phyloP scores from a whole-genome alignment of 192 early-diverging fungal genomes.

The Rhizophagus clarus region DNA sequence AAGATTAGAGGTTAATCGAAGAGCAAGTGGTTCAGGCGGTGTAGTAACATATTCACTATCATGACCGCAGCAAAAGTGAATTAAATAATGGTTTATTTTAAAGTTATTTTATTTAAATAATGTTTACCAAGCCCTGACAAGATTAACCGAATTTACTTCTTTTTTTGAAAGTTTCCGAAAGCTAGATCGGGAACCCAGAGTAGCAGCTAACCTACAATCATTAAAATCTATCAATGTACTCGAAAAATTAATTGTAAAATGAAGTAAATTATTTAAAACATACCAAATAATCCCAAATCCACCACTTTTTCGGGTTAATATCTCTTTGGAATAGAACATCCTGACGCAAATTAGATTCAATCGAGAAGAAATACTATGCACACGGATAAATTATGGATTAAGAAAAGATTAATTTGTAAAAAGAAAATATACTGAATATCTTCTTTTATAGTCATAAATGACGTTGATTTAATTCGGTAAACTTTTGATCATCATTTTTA shows the following conservation, averaged over 20 bases:
- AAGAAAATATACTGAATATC: no score
- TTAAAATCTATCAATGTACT: neutral
- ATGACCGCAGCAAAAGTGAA: neutral
- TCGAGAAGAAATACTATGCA: neutral
- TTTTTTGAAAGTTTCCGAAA: slow-evolving; percentile 56
- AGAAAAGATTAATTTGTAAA: no score
- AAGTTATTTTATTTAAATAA: neutral
- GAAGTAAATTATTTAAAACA: neutral
- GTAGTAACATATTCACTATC: slow-evolving; percentile 38
- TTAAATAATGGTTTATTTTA: neutral
- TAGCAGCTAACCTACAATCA: slow-evolving; percentile 54
- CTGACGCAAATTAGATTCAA: neutral
- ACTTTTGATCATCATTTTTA: no score
- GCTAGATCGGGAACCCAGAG: slow-evolving; percentile 49
- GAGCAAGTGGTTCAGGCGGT: slow-evolving; percentile 58
- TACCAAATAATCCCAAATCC: slow-evolving; percentile 59
- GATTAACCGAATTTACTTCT: slow-evolving; percentile 56
- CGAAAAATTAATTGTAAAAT: neutral
- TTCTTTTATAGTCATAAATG: no score
- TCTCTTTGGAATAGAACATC: slow-evolving; percentile 66
- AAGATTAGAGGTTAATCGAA: slow-evolving; percentile 59
- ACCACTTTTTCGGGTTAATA: slow-evolving; percentile 49
- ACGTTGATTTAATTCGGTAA: no score
- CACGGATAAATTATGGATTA: no score
- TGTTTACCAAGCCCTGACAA: slow-evolving; percentile 51